Percentiles rank a stretch among this genome's conserved stretches.
Conservation (phyloP, 208 protist species). For the Hexamita inflata region DNA sequence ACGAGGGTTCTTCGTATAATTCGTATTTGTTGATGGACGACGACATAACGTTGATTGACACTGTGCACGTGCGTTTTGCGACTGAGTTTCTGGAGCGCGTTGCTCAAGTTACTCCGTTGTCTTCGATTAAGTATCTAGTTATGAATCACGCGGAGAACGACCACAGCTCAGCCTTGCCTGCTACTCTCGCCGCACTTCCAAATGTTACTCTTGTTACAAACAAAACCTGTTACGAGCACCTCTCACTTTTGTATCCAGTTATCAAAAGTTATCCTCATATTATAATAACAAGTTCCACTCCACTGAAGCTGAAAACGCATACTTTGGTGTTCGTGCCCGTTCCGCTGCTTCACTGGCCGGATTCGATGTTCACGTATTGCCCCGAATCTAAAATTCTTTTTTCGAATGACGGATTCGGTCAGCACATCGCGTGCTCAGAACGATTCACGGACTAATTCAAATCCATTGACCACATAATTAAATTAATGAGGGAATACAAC, state of each 20-base stretch:
- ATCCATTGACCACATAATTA: background rate
- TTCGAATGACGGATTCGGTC: background rate
- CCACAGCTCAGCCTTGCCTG: background rate
- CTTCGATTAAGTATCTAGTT: background rate
- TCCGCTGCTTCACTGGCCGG: background rate
- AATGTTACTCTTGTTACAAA: background rate
- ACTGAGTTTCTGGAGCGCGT: background rate
- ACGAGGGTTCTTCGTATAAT: background rate
- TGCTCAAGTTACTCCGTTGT: background rate
- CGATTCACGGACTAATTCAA: background rate
- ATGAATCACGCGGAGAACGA: background rate
- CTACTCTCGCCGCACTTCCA: background rate
- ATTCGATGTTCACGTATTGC: background rate
- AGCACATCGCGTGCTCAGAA: background rate
- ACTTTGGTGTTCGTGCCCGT: background rate
- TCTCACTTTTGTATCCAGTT: background rate
- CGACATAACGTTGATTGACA: background rate
- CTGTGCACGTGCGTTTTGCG: background rate
- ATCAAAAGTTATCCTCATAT: background rate
- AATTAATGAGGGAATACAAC: background rate
- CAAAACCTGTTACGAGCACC: background rate
- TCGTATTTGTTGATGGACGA: background rate
- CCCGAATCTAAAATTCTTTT: background rate
- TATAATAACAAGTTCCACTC: background rate
- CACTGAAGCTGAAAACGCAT: background rate